Base-by-base conservation (phyloP, 495 filamentous ascomycete genomes). In the Saxophila tyrrhenica region DNA sequence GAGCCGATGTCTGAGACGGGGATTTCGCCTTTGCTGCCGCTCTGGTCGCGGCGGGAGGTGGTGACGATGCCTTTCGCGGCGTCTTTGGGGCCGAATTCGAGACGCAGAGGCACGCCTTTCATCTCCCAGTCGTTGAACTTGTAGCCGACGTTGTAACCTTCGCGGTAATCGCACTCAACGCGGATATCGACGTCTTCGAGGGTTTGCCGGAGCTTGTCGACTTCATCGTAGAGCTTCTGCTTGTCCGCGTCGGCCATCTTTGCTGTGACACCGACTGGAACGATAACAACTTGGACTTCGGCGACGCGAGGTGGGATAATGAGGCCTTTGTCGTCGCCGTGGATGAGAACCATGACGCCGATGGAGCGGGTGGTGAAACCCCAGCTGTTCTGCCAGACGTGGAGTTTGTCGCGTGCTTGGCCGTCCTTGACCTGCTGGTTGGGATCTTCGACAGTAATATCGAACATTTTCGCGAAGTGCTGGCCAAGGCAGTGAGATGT, bases 91-190 rank as follows among this genome's bases (percentile, higher is more conserved):
- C 94, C 94, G 65, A 94, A 92, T 68, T 97, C 92, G 47, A 98
- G 75, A 38, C 94, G 88, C 25, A 98, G 73, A 16, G 94, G 92
- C 15, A 96, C 83, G 67, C 92, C 92, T 69, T 88, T 89, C 55
- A 95, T 74, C 70, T 98, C 94, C 85, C 86, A 94, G 71, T 97
- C 87, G 74, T 92, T 92, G 77, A 97, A 96, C 70, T 98, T 97
- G 79, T 83, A 95, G 57, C 87, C 91, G 15, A 92, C 89, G 54
- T 87, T 90, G 74, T 95, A 89, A 54, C 80, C 82, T 8, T 95
- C 88, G 41, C 92, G 81, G 57, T 75, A 72, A 67, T 98, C 92
- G 54, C 80, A 79, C 41, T 87, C 72, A 39, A 75, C 65, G 8
- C 74, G 71, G 1, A 77, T 63, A 29, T 66, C 60, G 24, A 61